A percentile compares a stretch with the other conserved stretches of the same genome.
phyloP scores from a whole-genome alignment of 177 flowering plant genomes.

The Vitis hybrid region DNA sequence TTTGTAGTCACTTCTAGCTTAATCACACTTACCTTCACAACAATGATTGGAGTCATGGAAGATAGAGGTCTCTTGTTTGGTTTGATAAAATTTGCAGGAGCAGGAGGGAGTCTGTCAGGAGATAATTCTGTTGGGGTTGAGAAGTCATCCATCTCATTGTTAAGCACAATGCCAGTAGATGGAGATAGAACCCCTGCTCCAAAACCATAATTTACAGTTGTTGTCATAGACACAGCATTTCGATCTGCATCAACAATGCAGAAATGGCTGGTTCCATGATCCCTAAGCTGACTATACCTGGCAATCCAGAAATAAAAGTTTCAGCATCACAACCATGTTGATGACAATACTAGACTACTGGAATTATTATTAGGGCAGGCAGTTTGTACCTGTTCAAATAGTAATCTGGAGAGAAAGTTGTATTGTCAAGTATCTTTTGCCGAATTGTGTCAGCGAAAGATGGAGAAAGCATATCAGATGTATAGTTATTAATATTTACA shows the following conservation, averaged over 20 bases:
- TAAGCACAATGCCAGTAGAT: constrained; percentile 81
- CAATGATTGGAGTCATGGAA: constrained; percentile 84
- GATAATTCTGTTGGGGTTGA: constrained; percentile 60
- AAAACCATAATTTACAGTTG: constrained; percentile 69
- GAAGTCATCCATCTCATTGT: constrained; percentile 95
- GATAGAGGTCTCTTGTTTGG: constrained; percentile 91
- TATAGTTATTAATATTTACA: constrained; percentile 34
- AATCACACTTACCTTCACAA: constrained; percentile 59
- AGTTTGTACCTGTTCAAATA: constrained; percentile 57
- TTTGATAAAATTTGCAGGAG: constrained; percentile 77
- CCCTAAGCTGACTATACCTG: constrained; percentile 84
- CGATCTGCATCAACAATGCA: constrained; percentile 84
- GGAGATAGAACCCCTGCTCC: constrained; percentile 76
- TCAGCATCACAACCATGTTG: not conserved
- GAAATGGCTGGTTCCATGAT: constrained; percentile 93
- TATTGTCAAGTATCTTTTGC: constrained; percentile 72
- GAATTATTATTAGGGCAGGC: not conserved
- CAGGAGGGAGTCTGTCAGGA: constrained; percentile 75
- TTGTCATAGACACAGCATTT: constrained; percentile 93
- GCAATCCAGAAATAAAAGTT: not conserved
- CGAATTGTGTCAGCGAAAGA: constrained; percentile 52
- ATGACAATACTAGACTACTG: not conserved
- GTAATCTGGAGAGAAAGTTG: constrained; percentile 80
- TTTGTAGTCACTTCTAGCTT: too few species aligned
- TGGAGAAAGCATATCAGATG: constrained; percentile 70